phyloP scores from a whole-genome alignment of 345 rosid species.

The Isatis tinctoria region DNA sequence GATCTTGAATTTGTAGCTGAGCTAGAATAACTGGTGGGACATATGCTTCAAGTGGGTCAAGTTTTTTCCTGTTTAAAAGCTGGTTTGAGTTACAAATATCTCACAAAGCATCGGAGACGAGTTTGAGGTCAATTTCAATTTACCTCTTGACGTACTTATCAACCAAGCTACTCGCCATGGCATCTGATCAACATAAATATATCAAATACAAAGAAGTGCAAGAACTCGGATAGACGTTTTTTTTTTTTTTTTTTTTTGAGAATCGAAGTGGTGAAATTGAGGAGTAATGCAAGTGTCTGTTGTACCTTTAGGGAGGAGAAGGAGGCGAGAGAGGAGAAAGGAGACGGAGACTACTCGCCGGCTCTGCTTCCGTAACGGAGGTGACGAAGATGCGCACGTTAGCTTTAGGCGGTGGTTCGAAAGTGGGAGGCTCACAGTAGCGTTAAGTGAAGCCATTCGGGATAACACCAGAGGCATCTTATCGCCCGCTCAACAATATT shows the following conservation, averaged over 20 bases:
- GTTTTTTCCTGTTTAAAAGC: conserved; percentile 55
- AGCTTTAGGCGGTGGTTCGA: conserved; percentile 6
- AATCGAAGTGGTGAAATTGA: neutral
- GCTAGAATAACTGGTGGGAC: conserved; percentile 81
- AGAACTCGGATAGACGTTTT: neutral
- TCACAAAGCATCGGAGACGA: neutral
- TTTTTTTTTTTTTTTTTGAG: too few species aligned
- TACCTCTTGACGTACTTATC: conserved; percentile 82
- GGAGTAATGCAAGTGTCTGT: neutral
- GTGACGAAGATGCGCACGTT: conserved; percentile 26
- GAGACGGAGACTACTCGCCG: conserved; percentile 63
- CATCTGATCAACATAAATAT: conserved; percentile 40
- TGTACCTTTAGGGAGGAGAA: conserved; percentile 47
- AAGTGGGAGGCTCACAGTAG: neutral
- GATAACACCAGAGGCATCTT: conserved; percentile 13
- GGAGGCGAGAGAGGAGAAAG: conserved; percentile 42
- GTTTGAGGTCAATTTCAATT: neutral
- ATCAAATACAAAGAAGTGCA: neutral
- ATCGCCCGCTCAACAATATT: neutral
- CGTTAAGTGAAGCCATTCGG: conserved; percentile 21
- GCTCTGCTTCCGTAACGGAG: conserved; percentile 41
- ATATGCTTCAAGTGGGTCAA: conserved; percentile 75
- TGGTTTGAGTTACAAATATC: neutral
- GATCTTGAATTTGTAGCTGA: conserved; percentile 62
- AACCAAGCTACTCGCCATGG: conserved; percentile 42